These are phyloP conservation scores for Vanrija sp. DNA, from an alignment of 1,284 basidiomycete genomes.

Conservation along the genomic window DNA sequence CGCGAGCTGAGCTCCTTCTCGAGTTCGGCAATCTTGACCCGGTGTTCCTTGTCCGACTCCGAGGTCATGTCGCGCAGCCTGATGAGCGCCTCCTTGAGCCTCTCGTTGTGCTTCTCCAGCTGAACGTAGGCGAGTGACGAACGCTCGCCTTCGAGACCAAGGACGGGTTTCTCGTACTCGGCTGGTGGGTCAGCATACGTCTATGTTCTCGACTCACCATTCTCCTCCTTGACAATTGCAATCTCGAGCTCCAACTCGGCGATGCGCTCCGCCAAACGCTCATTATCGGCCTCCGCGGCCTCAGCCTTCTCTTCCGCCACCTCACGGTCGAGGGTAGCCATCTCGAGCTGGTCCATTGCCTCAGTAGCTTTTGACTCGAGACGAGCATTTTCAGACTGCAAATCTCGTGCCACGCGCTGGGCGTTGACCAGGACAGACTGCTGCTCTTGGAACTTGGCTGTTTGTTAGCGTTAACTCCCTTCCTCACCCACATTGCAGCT, in stretches of 20 bases:
- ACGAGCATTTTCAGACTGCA: constrained; percentile 59
- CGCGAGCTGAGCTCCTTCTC: constrained; percentile 70
- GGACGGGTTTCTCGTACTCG: constrained; percentile 50
- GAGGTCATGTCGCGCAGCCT: constrained; percentile 82
- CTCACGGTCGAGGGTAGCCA: constrained; percentile 93
- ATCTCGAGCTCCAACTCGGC: constrained; percentile 83
- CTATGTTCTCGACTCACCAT: constrained; percentile 32
- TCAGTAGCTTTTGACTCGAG: constrained; percentile 66
- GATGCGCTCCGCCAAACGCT: constrained; percentile 69
- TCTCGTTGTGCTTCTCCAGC: constrained; percentile 92
- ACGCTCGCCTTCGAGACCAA: constrained; percentile 52
- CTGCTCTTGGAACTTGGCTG: constrained; percentile 71
- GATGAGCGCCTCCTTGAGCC: constrained; percentile 88
- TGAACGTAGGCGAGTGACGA: constrained; percentile 80
- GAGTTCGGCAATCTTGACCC: constrained; percentile 75
- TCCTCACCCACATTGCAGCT: constrained; percentile 59
- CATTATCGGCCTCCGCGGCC: constrained; percentile 68
- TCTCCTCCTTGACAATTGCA: constrained; percentile 64
- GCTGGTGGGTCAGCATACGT: constrained; percentile 18
- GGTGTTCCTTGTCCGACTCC: constrained; percentile 82
- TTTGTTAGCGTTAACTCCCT: constrained; percentile 10
- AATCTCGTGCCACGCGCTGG: constrained; percentile 64
- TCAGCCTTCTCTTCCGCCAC: constrained; percentile 93
- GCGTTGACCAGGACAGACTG: constrained; percentile 70
- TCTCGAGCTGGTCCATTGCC: constrained; percentile 83